A percentile compares a stretch with the other conserved stretches of the same genome.
phyloP scores from a whole-genome alignment of 352 stramenopile genomes.

The Phytophthora fragariaefolia region DNA sequence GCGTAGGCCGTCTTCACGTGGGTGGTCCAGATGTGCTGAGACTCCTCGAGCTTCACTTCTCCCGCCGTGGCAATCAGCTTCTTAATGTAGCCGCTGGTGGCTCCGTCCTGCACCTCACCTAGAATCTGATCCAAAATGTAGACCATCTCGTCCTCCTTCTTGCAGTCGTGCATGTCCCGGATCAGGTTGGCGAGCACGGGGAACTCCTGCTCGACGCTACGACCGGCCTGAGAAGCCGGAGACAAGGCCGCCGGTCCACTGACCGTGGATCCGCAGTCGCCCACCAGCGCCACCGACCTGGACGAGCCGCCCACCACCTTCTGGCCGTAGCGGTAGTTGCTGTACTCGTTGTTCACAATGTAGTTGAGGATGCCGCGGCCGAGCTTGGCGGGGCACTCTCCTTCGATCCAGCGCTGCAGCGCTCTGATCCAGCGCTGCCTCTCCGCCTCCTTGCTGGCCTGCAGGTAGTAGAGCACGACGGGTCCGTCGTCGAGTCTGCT shows the following conservation, averaged over 20 bases:
- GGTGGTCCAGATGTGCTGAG: slow-evolving; percentile 65
- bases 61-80: slow-evolving; percentile 74
- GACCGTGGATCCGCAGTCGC: slow-evolving; percentile 19
- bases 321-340: slow-evolving; percentile 63
- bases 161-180: slow-evolving; percentile 77
- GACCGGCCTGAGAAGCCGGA: slow-evolving; percentile 56
- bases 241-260: slow-evolving; percentile 42
- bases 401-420: slow-evolving; percentile 78
- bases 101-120: slow-evolving; percentile 75
- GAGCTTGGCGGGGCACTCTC: slow-evolving; percentile 56
- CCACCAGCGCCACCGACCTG: slow-evolving; percentile 25
- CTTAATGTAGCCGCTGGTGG: slow-evolving; percentile 69
- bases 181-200: slow-evolving; percentile 78
- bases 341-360: slow-evolving; percentile 82
- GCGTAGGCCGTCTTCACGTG: slow-evolving; percentile 81
- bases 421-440: slow-evolving; percentile 75
- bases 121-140: slow-evolving; percentile 86
- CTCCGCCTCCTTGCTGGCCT: slow-evolving; percentile 66
- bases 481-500: slow-evolving; percentile 43
- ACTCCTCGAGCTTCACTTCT: slow-evolving; percentile 74
- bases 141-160: slow-evolving; percentile 80
- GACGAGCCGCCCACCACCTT: slow-evolving; percentile 48
- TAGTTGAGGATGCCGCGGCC: slow-evolving; percentile 72
- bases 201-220: slow-evolving; percentile 73
- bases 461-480: slow-evolving; percentile 75